phyloP scores from a whole-genome alignment of 495 filamentous ascomycete genomes.

The Penicillium taxi region DNA sequence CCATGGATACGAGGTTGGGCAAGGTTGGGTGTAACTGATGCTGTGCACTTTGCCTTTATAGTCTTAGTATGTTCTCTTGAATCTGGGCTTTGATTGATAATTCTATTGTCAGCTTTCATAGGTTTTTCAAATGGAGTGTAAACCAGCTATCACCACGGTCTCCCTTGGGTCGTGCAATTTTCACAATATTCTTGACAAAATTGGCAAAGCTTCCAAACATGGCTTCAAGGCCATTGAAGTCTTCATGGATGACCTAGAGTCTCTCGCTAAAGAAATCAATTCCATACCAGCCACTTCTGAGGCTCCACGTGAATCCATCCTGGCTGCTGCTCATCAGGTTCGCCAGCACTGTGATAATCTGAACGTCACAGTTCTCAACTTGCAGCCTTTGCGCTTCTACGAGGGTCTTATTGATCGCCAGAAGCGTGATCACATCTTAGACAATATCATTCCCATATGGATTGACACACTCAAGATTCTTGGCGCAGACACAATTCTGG shows the following conservation, averaged over 20 bases:
- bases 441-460: constrained; percentile 56
- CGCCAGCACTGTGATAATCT: constrained; percentile 45
- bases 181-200: constrained; percentile 16
- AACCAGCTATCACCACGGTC: constrained; percentile 21
- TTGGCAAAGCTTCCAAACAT: constrained; percentile 16
- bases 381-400: constrained; percentile 70
- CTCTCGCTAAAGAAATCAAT: constrained; percentile 13
- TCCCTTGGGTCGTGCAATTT: constrained; percentile 16
- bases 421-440: constrained; percentile 44
- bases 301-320: constrained; percentile 18
- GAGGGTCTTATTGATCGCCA: constrained; percentile 55
- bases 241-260: constrained; percentile 22
- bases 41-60: too few species aligned
- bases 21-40: too few species aligned
- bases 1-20: too few species aligned
- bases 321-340: constrained; percentile 49
- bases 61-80: too few species aligned
- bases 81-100: too few species aligned
- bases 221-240: constrained; percentile 20
- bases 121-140: too few species aligned
- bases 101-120: too few species aligned
- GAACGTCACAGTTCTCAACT: constrained; percentile 48
- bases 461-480: constrained; percentile 52
- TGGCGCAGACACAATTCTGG: constrained; percentile 54
- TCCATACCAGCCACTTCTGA: constrained; percentile 6